Evolutionary conservation across 2,329 filamentous ascomycete species (phyloP).

Genomic region (Leptosphaerulina australis): DNA sequence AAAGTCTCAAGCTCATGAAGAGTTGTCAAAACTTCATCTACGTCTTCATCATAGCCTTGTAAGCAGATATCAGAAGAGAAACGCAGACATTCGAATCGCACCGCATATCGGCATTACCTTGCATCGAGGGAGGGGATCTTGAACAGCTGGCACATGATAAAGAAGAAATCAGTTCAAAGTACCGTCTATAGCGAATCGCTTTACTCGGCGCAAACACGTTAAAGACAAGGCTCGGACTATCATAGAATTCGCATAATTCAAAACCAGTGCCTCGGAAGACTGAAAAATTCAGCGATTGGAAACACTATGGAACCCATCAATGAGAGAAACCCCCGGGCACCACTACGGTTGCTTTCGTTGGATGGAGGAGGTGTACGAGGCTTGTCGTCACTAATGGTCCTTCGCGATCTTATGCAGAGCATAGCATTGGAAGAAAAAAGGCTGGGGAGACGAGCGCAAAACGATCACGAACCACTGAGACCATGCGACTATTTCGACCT

Average conservation of each 20-base stretch:
- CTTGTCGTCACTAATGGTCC: constrained; percentile 48
- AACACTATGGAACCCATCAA: not conserved
- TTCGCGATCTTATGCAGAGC: constrained; percentile 49
- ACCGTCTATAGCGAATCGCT: too few relatives aligned
- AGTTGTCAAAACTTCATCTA: not conserved
- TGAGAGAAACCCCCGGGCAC: constrained; percentile 42
- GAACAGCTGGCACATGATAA: too few relatives aligned
- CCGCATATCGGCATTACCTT: not conserved
- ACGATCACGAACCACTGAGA: constrained; percentile 38
- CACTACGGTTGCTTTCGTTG: constrained; percentile 43
- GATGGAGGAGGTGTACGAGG: constrained; percentile 51
- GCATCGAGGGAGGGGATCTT: too few relatives aligned
- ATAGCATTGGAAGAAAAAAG: constrained; percentile 49
- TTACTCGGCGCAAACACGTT: too few relatives aligned
- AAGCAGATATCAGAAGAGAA: not conserved
- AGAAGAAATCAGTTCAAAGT: too few relatives aligned
- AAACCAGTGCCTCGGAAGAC: too few relatives aligned
- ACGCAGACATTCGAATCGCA: not conserved
- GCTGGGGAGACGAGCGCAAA: constrained; percentile 35
- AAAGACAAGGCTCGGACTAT: too few relatives aligned
- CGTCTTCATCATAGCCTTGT: not conserved
- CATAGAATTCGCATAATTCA: too few relatives aligned
- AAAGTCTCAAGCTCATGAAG: not conserved
- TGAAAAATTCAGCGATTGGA: not conserved
- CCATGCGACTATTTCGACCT: constrained; percentile 52